Evolutionary conservation across 495 filamentous ascomycete genomes (phyloP).

Genomic region (Penicillium paradoxum): DNA sequence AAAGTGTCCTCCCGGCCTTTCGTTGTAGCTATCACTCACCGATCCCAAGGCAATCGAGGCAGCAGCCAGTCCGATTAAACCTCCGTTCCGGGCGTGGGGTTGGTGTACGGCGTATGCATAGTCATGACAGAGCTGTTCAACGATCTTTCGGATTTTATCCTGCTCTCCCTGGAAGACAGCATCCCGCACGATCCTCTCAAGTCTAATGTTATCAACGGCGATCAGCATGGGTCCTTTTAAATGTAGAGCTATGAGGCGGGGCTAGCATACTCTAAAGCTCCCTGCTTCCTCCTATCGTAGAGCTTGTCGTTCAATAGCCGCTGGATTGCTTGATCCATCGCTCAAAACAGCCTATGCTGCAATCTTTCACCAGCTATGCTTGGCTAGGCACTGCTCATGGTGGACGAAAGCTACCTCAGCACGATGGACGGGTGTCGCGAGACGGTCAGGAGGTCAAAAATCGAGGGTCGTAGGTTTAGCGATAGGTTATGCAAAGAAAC

Average conservation of each 20-base stretch:
- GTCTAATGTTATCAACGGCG: slow-evolving; percentile 42
- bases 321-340: slow-evolving; percentile 86
- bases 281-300: slow-evolving; percentile 94
- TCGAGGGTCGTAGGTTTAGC: neutral
- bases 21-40: slow-evolving; percentile 48
- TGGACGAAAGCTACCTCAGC: slow-evolving; percentile 9
- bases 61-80: slow-evolving; percentile 91
- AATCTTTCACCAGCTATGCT: slow-evolving; percentile 22
- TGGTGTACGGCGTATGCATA: slow-evolving; percentile 98
- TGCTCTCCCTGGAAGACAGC: slow-evolving; percentile 70
- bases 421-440: neutral
- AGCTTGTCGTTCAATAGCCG: slow-evolving; percentile 94
- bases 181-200: slow-evolving; percentile 89
- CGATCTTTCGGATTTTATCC: slow-evolving; percentile 73
- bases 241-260: neutral
- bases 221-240: neutral
- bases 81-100: slow-evolving; percentile 94
- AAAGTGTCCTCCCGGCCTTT: neutral
- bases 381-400: slow-evolving; percentile 34
- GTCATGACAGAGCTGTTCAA: slow-evolving; percentile 94
- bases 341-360: slow-evolving; percentile 23
- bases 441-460: slow-evolving; percentile 9
- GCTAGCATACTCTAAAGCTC: slow-evolving; percentile 83
- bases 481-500: neutral
- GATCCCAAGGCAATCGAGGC: slow-evolving; percentile 93